Evolutionary conservation across 345 rosid species (phyloP).

Genomic region (Mercurialis annua): DNA sequence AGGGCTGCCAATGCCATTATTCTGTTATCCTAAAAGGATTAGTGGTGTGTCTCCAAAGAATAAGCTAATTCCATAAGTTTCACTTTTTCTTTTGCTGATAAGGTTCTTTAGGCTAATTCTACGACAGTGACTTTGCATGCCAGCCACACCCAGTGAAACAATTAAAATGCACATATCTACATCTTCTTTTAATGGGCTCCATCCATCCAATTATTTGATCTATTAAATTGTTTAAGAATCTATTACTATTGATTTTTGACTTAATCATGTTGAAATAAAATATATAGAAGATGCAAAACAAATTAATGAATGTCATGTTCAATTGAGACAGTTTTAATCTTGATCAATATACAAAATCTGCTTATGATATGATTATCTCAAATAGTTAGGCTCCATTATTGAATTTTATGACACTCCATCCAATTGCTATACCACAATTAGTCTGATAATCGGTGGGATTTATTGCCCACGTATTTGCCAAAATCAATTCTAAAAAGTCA

Average conservation of each 20-base stretch:
- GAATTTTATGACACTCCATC: neutral
- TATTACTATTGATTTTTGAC: too few species aligned
- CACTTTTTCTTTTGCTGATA: slow-evolving; percentile 15
- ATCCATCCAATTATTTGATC: too few species aligned
- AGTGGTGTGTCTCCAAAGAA: slow-evolving; percentile 6
- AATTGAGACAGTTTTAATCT: neutral
- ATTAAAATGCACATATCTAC: too few species aligned
- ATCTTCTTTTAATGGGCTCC: too few species aligned
- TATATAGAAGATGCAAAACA: neutral
- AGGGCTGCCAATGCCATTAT: slow-evolving; percentile 45
- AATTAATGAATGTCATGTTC: neutral
- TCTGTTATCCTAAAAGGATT: slow-evolving; percentile 8
- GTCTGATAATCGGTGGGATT: neutral
- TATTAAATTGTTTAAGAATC: too few species aligned
- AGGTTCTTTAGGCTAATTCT: slow-evolving; percentile 14
- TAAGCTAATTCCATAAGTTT: slow-evolving; percentile 19
- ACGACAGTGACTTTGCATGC: too few species aligned
- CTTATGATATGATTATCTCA: neutral
- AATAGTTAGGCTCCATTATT: neutral
- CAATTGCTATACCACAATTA: too few species aligned
- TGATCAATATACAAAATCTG: neutral
- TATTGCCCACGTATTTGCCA: too few species aligned
- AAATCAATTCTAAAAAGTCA: too few species aligned
- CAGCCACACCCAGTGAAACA: too few species aligned
- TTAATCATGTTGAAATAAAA: too few species aligned